These are phyloP conservation scores for Zymoseptoria brevis DNA, from an alignment of 2,329 filamentous ascomycete genomes.

Conservation along the genomic window DNA sequence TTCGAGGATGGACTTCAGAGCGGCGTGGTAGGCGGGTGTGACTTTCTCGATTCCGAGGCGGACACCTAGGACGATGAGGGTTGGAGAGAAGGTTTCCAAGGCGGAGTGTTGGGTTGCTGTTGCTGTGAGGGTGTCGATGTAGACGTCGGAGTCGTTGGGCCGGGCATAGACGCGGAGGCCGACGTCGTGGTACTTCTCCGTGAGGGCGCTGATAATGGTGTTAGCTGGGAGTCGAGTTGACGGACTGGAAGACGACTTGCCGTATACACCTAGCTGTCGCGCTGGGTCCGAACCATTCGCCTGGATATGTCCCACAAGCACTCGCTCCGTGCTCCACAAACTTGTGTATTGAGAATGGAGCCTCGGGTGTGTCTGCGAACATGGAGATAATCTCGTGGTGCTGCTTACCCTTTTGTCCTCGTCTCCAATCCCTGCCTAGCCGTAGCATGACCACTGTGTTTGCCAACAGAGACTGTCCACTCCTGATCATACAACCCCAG, in stretches of 20 bases:
- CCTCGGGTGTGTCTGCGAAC: constrained; percentile 79
- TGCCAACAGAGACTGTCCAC: constrained; percentile 84
- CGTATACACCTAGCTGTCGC: constrained; percentile 91
- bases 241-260: constrained; percentile 44
- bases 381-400: constrained; percentile 67
- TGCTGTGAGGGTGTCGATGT: constrained; percentile 78
- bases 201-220: constrained; percentile 56
- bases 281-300: constrained; percentile 98
- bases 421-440: constrained; percentile 80
- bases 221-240: not conserved
- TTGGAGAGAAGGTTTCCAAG: constrained; percentile 64
- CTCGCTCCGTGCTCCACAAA: constrained; percentile 84
- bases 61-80: constrained; percentile 80
- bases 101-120: constrained; percentile 56
- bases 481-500: constrained; percentile 98
- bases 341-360: constrained; percentile 89
- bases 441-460: constrained; percentile 68
- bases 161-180: constrained; percentile 78
- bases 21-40: constrained; percentile 90
- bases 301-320: constrained; percentile 87
- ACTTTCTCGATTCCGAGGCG: constrained; percentile 89
- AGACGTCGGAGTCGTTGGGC: constrained; percentile 83
- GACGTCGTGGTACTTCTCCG: constrained; percentile 54
- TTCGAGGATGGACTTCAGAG: constrained; percentile 75
- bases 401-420: constrained; percentile 46